Evolutionary conservation across 1,284 basidiomycete species (phyloP), one percentile per base, ranked within the genome.

Genomic region (Austroboletus olivaceoglutinosus): DNA sequence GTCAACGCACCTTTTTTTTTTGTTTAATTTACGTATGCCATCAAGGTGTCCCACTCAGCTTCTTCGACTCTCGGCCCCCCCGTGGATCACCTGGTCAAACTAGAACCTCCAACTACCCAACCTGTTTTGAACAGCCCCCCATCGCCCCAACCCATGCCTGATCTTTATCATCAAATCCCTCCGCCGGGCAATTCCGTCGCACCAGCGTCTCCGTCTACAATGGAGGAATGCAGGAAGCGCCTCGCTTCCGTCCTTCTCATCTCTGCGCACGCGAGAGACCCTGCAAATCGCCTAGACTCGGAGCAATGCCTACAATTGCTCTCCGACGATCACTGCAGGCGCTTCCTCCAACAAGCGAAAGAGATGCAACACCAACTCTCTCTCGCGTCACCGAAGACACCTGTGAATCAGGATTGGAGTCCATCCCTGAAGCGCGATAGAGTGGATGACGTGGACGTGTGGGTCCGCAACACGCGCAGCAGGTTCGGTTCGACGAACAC

Each of bases 201-300:
- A 1, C 34, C 45, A 8, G 45, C 48, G 10, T 51, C 60, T 27
- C 3, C 59, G 15, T 48, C 54, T 42, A 34, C 54, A 3, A 27
- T 68, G 13, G 66, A 69, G 48, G 63, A 53, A 29, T 70, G 67
- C 57, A 64, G 53, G 46, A 49, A 56, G 23, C 54, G 21, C 15
- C 64, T 67, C 45, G 41, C 44, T 19, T 66, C 64, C 31, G 60
- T 65, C 39, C 45, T 69, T 25, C 29, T 54, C 30, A 47, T 59
- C 33, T 47, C 50, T 12, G 51, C 52, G n/a, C 53, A 50, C 41
- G 51, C 53, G 48, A 65, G 48, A 53, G 53, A 54, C 34, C 21
- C 60, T 37, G 48, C 15, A 21, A 51, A 27, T 29, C 37, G 15
- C 45, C 43, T 55, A 47, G 52, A 57, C 16, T 25, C 47, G 40